phyloP scores from a whole-genome alignment of 192 early-diverging fungal genomes.

The Linnemannia schmuckeri region DNA sequence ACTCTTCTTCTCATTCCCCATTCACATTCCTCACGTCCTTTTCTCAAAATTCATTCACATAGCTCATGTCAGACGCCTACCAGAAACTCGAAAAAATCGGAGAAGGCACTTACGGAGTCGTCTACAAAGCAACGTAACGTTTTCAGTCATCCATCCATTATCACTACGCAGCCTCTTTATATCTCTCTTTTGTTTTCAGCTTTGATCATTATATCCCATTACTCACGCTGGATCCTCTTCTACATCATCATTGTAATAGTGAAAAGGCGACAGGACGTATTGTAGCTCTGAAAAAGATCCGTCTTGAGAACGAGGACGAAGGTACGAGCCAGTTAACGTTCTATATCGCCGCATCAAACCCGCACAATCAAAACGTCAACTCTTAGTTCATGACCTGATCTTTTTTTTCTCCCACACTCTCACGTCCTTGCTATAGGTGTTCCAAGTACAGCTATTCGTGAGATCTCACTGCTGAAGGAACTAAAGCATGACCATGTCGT shows the following conservation, averaged over 20 bases:
- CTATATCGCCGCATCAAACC: not conserved
- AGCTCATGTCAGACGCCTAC: conserved; percentile 63
- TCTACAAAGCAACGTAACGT: conserved; percentile 74
- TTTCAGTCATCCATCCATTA: not conserved
- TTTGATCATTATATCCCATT: not conserved
- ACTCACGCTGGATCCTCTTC: not conserved
- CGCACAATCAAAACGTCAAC: conserved; percentile 33
- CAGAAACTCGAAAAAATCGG: conserved; percentile 84
- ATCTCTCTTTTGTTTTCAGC: not conserved
- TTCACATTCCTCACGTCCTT: not conserved
- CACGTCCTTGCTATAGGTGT: conserved; percentile 48
- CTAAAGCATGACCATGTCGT: conserved; percentile 89
- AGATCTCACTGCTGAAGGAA: conserved; percentile 91
- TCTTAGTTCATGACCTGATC: too few species aligned
- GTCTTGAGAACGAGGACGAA: conserved; percentile 76
- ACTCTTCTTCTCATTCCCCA: not conserved
- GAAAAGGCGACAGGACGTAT: conserved; percentile 65
- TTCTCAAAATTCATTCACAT: not conserved
- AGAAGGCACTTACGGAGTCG: conserved; percentile 87
- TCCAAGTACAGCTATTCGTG: conserved; percentile 87
- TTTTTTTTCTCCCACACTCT: not conserved
- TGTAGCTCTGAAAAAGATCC: conserved; percentile 83
- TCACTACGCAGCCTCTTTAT: not conserved
- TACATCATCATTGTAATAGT: not conserved
- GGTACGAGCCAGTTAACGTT: conserved; percentile 33